phyloP scores from a whole-genome alignment of 1,284 basidiomycete species.

The Cerrena zonata region DNA sequence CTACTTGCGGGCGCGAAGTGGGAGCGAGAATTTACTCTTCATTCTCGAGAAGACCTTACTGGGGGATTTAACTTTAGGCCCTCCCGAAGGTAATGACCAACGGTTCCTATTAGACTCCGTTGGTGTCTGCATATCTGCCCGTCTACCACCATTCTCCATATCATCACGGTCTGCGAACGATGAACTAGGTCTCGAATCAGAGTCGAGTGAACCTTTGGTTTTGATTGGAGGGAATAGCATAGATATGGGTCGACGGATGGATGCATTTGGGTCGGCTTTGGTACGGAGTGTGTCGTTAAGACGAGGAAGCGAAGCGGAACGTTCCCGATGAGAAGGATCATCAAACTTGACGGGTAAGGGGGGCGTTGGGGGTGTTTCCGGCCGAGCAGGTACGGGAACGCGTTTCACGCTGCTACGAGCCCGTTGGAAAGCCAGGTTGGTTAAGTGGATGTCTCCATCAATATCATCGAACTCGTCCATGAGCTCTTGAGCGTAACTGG shows the following conservation, averaged over 20 bases:
- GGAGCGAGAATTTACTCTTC: conserved; percentile 9
- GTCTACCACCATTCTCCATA: background rate
- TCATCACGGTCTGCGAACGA: background rate
- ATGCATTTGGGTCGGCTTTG: background rate
- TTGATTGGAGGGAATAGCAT: background rate
- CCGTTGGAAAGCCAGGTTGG: background rate
- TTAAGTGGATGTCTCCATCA: conserved; percentile 16
- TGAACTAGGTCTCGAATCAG: background rate
- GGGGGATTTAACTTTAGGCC: conserved; percentile 1
- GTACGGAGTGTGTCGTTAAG: background rate
- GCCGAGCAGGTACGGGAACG: background rate
- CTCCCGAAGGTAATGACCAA: background rate
- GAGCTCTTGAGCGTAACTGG: conserved; percentile 21
- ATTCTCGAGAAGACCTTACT: conserved; percentile 9
- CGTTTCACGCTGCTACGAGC: background rate
- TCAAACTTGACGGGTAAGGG: background rate
- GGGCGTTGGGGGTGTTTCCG: background rate
- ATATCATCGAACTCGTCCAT: conserved; percentile 20
- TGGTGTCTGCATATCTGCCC: background rate
- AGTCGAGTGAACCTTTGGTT: background rate
- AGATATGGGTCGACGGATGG: background rate
- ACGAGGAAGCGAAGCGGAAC: background rate
- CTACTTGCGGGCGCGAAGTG: no score
- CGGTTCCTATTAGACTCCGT: background rate
- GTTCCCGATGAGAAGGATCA: background rate